Evolutionary conservation across 345 rosid genomes (phyloP).

Genomic region (Ricinus communis): DNA sequence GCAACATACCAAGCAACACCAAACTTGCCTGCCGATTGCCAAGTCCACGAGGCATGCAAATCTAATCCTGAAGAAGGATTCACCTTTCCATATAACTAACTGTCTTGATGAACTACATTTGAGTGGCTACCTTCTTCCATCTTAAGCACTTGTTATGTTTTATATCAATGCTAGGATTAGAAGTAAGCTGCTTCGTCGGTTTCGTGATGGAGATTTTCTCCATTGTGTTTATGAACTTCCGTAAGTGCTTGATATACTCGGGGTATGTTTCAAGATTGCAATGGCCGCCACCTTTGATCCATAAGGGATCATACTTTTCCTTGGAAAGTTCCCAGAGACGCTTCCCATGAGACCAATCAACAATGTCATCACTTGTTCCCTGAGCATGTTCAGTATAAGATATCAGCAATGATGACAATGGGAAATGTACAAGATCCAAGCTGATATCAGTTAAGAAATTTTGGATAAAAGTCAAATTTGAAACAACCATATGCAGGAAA

Average conservation of each 20-base stretch:
- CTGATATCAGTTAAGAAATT: not conserved
- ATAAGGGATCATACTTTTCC: slow-evolving; percentile 87
- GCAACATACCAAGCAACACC: slow-evolving; percentile 13
- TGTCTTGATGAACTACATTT: slow-evolving; percentile 10
- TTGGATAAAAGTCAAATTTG: too few species aligned
- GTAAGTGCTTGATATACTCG: slow-evolving; percentile 81
- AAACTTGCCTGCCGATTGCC: slow-evolving; percentile 14
- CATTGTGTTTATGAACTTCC: slow-evolving; percentile 80
- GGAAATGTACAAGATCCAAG: not conserved
- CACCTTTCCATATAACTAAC: slow-evolving; percentile 14
- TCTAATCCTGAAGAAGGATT: slow-evolving; percentile 8
- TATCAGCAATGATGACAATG: slow-evolving; percentile 1
- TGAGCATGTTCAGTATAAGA: slow-evolving; percentile 30
- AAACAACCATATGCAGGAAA: too few species aligned
- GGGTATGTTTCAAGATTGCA: slow-evolving; percentile 96
- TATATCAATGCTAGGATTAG: slow-evolving; percentile 55
- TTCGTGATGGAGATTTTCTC: slow-evolving; percentile 71
- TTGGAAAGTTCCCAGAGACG: slow-evolving; percentile 89
- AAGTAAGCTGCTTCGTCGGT: slow-evolving; percentile 45
- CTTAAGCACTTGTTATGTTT: slow-evolving; percentile 51
- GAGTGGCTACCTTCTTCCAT: slow-evolving; percentile 44
- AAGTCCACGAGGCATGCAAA: slow-evolving; percentile 12
- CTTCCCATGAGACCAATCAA: slow-evolving; percentile 85
- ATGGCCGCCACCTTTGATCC: slow-evolving; percentile 99
- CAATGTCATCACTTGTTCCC: slow-evolving; percentile 93